Percentiles rank a stretch among this genome's conserved stretches.
Conservation (phyloP, 352 stramenopile species). For the Plasmopara viticola region DNA sequence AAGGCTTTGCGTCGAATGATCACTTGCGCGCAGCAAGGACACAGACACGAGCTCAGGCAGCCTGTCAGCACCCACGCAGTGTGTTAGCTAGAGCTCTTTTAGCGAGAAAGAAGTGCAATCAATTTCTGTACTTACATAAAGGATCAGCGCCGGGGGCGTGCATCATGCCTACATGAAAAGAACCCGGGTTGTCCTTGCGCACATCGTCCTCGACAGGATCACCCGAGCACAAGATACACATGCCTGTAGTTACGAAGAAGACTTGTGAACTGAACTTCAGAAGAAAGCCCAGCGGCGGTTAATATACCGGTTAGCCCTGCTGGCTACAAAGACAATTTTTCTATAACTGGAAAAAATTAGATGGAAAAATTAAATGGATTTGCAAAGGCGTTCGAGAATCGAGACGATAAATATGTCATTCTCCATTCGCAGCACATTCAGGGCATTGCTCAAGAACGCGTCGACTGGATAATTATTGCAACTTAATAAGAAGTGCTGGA, state of each 20-base stretch:
- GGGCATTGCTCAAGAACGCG: too few relatives aligned
- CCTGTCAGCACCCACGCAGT: conserved; percentile 20
- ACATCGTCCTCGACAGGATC: conserved; percentile 62
- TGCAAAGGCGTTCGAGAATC: too few relatives aligned
- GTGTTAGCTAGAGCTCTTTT: conserved; percentile 6
- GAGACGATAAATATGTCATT: too few relatives aligned
- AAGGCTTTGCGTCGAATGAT: conserved; percentile 88
- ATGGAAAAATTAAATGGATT: too few relatives aligned
- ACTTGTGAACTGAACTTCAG: conserved; percentile 1
- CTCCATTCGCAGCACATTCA: too few relatives aligned
- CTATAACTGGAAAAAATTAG: too few relatives aligned
- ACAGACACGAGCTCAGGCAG: conserved; percentile 70
- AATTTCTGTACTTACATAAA: conserved; percentile 54
- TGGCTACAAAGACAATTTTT: too few relatives aligned
- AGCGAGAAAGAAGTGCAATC: not conserved
- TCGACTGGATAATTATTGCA: too few relatives aligned
- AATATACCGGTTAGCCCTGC: not conserved
- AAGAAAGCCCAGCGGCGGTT: conserved; percentile 2
- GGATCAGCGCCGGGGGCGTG: conserved; percentile 74
- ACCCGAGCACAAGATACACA: conserved; percentile 67
- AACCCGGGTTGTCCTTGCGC: conserved; percentile 57
- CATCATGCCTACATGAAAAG: conserved; percentile 87
- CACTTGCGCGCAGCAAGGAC: conserved; percentile 86
- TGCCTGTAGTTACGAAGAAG: conserved; percentile 5
- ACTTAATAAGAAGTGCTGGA: too few relatives aligned